Evolutionary conservation across 176 grass and related monocot genomes (phyloP).

Genomic region (Avena insularis): DNA sequence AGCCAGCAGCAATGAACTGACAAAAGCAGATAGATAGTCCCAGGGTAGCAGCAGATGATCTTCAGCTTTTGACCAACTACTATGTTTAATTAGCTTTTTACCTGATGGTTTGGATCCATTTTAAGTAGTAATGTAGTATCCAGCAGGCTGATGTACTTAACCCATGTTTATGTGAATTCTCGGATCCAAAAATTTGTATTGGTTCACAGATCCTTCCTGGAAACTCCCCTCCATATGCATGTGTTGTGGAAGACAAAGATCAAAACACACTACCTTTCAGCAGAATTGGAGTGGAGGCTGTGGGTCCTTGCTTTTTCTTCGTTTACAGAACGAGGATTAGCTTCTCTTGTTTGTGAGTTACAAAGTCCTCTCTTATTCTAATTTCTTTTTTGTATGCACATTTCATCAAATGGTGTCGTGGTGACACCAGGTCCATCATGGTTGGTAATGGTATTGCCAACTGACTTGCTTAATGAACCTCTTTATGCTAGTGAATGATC

Average conservation of each 20-base stretch:
- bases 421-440: neutral
- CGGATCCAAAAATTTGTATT: neutral
- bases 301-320: too few relatives aligned
- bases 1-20: neutral
- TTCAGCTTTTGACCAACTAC: neutral
- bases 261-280: too few relatives aligned
- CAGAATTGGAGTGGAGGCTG: too few relatives aligned
- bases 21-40: neutral
- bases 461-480: neutral
- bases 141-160: neutral
- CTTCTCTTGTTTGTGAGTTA: too few relatives aligned
- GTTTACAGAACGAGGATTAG: too few relatives aligned
- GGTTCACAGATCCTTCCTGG: neutral
- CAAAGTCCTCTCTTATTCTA: neutral
- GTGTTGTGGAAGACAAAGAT: neutral
- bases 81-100: neutral
- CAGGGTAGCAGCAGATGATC: constrained; percentile 10
- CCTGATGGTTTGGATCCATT: neutral
- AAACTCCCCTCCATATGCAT: neutral
- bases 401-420: neutral
- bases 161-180: neutral
- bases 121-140: neutral
- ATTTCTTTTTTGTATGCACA: neutral
- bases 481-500: neutral
- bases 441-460: neutral